These are phyloP conservation scores for Lachancea sp. DNA, from an alignment of 805 yeast genomes.

Conservation along the genomic window DNA sequence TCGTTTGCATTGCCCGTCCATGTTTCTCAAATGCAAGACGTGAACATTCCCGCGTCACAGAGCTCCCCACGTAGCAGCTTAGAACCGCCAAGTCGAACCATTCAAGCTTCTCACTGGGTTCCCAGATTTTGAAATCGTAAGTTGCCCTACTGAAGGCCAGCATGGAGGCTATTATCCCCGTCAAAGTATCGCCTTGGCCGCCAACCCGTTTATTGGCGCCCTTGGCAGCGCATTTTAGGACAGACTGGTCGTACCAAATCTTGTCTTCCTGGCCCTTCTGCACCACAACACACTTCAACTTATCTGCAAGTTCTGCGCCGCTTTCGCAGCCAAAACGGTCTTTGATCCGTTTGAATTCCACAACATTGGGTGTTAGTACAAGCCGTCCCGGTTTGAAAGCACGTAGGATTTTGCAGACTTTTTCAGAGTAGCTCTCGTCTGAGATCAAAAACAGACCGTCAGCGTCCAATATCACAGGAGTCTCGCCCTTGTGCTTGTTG, in stretches of 20 bases:
- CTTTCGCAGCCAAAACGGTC: constrained; percentile 39
- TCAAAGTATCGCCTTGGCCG: constrained; percentile 93
- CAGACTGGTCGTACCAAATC: constrained; percentile 36
- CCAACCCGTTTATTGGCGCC: constrained; percentile 85
- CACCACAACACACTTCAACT: constrained; percentile 33
- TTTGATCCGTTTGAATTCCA: constrained; percentile 69
- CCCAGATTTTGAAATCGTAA: constrained; percentile 59
- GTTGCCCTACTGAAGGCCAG: constrained; percentile 68
- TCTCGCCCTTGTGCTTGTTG: constrained; percentile 46
- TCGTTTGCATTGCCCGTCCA: constrained; percentile 80
- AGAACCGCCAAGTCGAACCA: constrained; percentile 36
- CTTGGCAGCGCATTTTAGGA: constrained; percentile 38
- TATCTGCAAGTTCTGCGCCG: constrained; percentile 21
- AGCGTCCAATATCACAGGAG: constrained; percentile 84
- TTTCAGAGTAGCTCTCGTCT: constrained; percentile 28
- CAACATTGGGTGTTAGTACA: constrained; percentile 82
- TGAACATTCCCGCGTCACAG: constrained; percentile 61
- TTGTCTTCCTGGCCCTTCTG: constrained; percentile 68
- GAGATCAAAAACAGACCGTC: constrained; percentile 74
- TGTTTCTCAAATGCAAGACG: constrained; percentile 54
- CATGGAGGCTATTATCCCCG: constrained; percentile 80
- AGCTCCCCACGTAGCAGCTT: constrained; percentile 67
- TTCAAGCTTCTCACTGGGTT: constrained; percentile 34
- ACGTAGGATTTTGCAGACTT: constrained; percentile 34
- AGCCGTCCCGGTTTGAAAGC: constrained; percentile 49